A percentile compares a stretch with the other conserved stretches of the same genome.
These are phyloP conservation scores for Polygonum aviculare DNA, from an alignment of 148 eudicot genomes.

Conservation along the genomic window DNA sequence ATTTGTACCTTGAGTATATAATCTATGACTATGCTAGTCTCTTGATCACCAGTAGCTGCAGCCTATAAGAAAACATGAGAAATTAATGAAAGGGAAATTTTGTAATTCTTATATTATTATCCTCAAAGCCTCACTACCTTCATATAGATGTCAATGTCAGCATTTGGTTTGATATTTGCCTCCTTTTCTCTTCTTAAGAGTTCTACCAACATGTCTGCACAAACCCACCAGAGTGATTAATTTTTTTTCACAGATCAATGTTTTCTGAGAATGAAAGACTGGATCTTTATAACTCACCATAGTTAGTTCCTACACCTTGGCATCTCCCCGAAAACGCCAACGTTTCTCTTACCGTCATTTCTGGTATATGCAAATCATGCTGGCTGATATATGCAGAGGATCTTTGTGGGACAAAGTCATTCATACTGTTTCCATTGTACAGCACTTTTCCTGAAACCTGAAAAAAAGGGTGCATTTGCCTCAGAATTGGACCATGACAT, in stretches of 20 bases:
- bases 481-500: background rate
- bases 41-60: constrained; percentile 61
- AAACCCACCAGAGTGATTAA: background rate
- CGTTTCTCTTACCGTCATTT: constrained; percentile 66
- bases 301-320: constrained; percentile 60
- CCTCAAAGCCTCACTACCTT: constrained; percentile 1
- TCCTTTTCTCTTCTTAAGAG: constrained; percentile 11
- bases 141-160: constrained; percentile 14
- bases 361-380: constrained; percentile 53
- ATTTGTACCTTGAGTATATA: constrained; percentile 58
- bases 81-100: background rate
- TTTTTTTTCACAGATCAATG: background rate
- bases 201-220: constrained; percentile 13
- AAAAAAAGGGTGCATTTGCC: background rate
- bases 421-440: constrained; percentile 47
- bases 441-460: constrained; percentile 49
- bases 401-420: constrained; percentile 58
- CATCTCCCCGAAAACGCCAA: constrained; percentile 55
- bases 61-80: constrained; percentile 31
- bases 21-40: constrained; percentile 59
- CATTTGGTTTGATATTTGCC: constrained; percentile 6
- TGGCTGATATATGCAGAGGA: constrained; percentile 62
- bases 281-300: constrained; percentile 27
- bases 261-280: background rate
- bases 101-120: background rate